phyloP scores from a whole-genome alignment of 345 rosid species.

The Eutrema heterophyllum region DNA sequence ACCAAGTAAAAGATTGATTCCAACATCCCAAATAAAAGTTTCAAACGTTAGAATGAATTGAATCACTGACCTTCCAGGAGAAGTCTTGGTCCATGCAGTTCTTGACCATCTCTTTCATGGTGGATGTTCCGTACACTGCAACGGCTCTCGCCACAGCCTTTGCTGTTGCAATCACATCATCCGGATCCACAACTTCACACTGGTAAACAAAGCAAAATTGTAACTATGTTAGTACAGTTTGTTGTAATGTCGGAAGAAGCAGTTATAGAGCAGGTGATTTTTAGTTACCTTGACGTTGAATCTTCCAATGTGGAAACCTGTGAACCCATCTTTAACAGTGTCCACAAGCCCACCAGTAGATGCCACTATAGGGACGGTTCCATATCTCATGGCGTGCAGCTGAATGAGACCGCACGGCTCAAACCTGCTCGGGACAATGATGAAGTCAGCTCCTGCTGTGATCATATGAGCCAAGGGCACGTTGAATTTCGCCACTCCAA shows the following conservation, averaged over 20 bases:
- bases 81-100: conserved; percentile 90
- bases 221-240: not conserved
- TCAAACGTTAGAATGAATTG: not conserved
- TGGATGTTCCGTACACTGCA: conserved; percentile 50
- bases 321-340: conserved; percentile 82
- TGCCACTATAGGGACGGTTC: conserved; percentile 92
- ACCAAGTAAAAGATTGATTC: not conserved
- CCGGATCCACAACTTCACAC: conserved; percentile 81
- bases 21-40: not conserved
- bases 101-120: conserved; percentile 65
- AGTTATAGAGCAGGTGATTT: not conserved
- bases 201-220: conserved; percentile 28
- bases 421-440: conserved; percentile 83
- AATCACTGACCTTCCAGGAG: conserved; percentile 86
- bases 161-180: conserved; percentile 66
- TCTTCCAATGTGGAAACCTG: conserved; percentile 91
- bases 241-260: not conserved
- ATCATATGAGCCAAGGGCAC: conserved; percentile 84
- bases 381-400: conserved; percentile 94
- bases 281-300: conserved; percentile 65
- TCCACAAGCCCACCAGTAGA: conserved; percentile 97
- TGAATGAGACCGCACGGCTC: conserved; percentile 99
- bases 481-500: conserved; percentile 79
- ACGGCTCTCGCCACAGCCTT: conserved; percentile 55
- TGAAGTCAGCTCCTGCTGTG: conserved; percentile 84